phyloP scores from a whole-genome alignment of 352 stramenopile species.

The Phytophthora syringae region DNA sequence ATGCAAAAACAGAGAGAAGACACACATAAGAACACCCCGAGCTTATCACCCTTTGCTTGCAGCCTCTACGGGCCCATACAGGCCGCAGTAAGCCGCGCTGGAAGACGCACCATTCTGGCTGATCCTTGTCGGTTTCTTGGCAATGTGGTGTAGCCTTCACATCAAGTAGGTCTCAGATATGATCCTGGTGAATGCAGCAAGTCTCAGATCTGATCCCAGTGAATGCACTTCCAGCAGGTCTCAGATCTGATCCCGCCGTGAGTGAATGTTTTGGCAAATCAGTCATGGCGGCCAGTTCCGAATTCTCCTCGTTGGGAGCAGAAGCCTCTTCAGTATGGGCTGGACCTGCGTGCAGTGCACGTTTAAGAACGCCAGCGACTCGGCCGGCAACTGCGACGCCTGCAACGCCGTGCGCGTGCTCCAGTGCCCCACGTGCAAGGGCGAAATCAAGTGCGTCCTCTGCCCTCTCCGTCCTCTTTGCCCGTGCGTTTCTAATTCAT shows the following conservation, averaged over 20 bases:
- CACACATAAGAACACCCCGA: conserved; percentile 5
- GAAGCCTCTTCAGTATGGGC: conserved; percentile 20
- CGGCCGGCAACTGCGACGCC: conserved; percentile 39
- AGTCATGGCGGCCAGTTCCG: conserved; percentile 10
- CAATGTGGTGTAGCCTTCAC: conserved; percentile 1
- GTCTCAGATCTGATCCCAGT: too few relatives aligned
- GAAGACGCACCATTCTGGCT: conserved; percentile 26
- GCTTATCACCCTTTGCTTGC: neutral
- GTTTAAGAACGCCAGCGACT: conserved; percentile 48
- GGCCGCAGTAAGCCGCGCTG: neutral
- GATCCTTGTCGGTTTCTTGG: conserved; percentile 29
- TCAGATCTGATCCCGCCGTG: conserved; percentile 23
- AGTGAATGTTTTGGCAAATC: conserved; percentile 3
- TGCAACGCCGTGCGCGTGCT: conserved; percentile 54
- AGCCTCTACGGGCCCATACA: neutral
- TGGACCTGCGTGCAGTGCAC: conserved; percentile 58
- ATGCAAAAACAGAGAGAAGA: neutral
- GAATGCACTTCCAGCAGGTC: neutral
- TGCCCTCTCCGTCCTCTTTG: neutral
- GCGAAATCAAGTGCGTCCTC: conserved; percentile 38
- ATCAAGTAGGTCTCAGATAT: too few relatives aligned
- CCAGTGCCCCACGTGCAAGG: conserved; percentile 44
- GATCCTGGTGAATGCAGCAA: too few relatives aligned
- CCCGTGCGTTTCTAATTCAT: conserved; percentile 13
- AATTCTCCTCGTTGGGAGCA: conserved; percentile 25